Evolutionary conservation across 1,284 basidiomycete genomes (phyloP), one percentile per base, ranked within the genome.

Genomic region (Puccinia novopanici): DNA sequence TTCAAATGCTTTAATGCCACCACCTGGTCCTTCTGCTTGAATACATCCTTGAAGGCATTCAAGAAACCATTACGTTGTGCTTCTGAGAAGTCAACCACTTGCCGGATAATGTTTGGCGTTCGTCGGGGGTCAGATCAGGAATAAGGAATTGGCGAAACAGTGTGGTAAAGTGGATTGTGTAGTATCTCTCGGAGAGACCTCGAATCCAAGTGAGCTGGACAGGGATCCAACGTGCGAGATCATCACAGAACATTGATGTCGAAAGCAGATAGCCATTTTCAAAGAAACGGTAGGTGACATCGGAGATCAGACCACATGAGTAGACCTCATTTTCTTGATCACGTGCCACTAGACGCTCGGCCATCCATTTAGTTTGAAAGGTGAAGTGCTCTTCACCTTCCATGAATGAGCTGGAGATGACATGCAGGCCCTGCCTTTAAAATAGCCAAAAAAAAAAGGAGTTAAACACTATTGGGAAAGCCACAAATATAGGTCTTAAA

Each of bases 331-430:
- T 17, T 9, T 27, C 10, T 34, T 30, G 9, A 9, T 34, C 9
- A 0, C 27, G 10, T 15, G 30, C 59, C 9, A 8, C 15, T 2
- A 61, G 24, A 8, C 24, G 27, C 12, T 61, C 59, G 1, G 10
- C 15, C 59, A 61, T 61, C 59, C 59, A 61, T 15, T 10, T 1
- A 5, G 59, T 61, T 19, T 61, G 59, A 10, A 61, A 61, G 3
- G 59, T 61, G 59, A 61, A 61, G 30, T 61, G 59, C 22, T 61
- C 59, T 34, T 61, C 27, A 17, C 27, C 59, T 15, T 30, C 30
- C 59, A 61, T 34, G 59, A 61, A 61, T n/a, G 59, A 61, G 3
- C 30, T 15, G 9, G 59, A 34, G 9, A 61, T 61, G 6, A 61
- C 10, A 0, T 30, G 0, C 12, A 61, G 59, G 15, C 59, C 37